Evolutionary conservation across 1,284 basidiomycete genomes (phyloP), one percentile per base, ranked within the genome.

Genomic region (Microbotryum scabiosae): DNA sequence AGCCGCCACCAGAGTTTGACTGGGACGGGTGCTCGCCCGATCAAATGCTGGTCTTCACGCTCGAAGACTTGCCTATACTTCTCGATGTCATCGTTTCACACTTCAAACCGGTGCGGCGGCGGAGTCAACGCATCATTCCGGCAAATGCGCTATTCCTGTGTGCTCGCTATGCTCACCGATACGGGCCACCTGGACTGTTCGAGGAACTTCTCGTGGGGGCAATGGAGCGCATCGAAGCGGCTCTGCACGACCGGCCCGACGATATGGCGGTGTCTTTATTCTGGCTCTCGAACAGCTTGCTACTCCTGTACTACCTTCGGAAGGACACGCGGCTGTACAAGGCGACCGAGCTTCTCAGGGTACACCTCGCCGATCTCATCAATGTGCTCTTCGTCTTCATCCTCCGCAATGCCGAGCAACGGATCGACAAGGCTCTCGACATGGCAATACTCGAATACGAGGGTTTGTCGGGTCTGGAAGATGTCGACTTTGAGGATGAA

Each of bases 301-400:
- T 90, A 18, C 87, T 94, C 79, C 80, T 97, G 20, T 90, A 97
- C 77, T 84, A 97, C 58, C 81, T 96, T 73, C 84, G 87, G 61
- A 88, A 87, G 66, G 92, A 97, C 26, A 63, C 69, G 5, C 55
- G 65, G 20, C 63, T 73, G 43, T 48, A 56, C 25, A 20, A 47
- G 16, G 49, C 64, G 4, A 67, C 69, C 10, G 10, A 21, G 16
- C 59, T 66, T 28, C 64, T 59, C 28, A 67, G 66, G 30, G 21
- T 52, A 1, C 69, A 71, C 56, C 54, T 90, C 51, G 85, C 88
- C 73, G 90, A 94, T 76, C 84, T 96, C 30, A 82, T 97, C 62
- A 93, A 97, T 74, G 92, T 93, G 50, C 87, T 97, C 54, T 94
- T 73, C 90, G 94, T 97, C 28, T 96, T 97, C 74, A 85, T 97